Evolutionary conservation across 2,329 filamentous ascomycete genomes (phyloP), one percentile per base, ranked within the genome.

Genomic region (Penicillium aurantiogriseum): DNA sequence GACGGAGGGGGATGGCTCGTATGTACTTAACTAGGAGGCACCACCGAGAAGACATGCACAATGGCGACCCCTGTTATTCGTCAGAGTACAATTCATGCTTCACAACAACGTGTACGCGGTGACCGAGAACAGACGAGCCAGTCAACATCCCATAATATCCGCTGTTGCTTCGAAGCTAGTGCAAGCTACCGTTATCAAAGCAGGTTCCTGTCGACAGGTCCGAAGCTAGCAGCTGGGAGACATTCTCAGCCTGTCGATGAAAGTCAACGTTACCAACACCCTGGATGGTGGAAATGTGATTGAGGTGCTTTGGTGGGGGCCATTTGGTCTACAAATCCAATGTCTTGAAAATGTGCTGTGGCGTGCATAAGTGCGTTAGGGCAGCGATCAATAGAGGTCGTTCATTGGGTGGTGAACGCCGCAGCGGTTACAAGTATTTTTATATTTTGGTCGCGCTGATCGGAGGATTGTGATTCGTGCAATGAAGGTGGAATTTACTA

Each of bases 391-490:
- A 56, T 46, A 13, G n/a, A 5, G 9, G 23, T 1, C n/a, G 33
- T 15, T 54, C 50, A 58, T 64, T 66, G 62, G 62, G 21, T n/a
- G 48, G 21, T 17, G 54, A 62, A 53, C 58, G 64, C 64, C 63
- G 58, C 64, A 50, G 64, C 64, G 64, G 65, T 56, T 67, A 67
- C 39, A 54, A 51, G 25, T 53, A 56, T 59, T 62, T 57, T 57
- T 56, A 51, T 57, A 60, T 62, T 61, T 59, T 59, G 57, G 57
- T 55, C 52, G 29, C 23, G 57, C 45, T 25, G 51, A 58, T 57
- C 51, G 35, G 7, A 44, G 23, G 29, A 19, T 51, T 33, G 11
- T 63, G 53, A 65, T 64, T 64, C 56, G 62, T n/a, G 2, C 13
- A 35, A 31, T 29, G 9, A 19, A 13, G 10, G 25, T 42, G 10